A percentile compares a stretch with the other conserved stretches of the same genome.
phyloP scores from a whole-genome alignment of 305 asterid genomes.

The Fraxinus nigra region DNA sequence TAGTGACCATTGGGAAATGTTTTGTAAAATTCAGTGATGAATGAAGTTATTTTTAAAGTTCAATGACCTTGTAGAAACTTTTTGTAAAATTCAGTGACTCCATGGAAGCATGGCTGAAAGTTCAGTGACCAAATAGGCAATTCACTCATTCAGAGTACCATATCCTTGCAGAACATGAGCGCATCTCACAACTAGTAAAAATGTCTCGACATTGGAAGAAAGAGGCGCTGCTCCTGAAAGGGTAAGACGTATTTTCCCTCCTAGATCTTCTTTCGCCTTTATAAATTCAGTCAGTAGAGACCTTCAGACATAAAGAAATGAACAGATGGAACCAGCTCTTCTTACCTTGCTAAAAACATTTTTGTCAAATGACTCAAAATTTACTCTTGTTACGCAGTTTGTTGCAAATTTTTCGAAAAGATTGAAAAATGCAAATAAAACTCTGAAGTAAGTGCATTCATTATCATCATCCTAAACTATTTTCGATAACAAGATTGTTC shows the following conservation, averaged over 20 bases:
- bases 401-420: conserved; percentile 39
- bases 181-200: conserved; percentile 65
- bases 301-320: neutral
- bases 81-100: no score
- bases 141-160: no score
- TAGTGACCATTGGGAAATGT: no score
- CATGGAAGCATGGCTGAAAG: no score
- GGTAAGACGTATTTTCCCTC: conserved; percentile 76
- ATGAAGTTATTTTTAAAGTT: no score
- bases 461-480: neutral
- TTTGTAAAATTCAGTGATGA: no score
- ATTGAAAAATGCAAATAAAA: neutral
- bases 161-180: conserved; percentile 87
- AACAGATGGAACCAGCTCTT: neutral
- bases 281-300: neutral
- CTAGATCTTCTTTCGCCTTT: conserved; percentile 72
- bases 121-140: no score
- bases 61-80: no score
- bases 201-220: conserved; percentile 66
- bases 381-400: conserved; percentile 57
- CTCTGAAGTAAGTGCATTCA: neutral
- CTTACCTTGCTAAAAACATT: conserved; percentile 67
- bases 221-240: conserved; percentile 89
- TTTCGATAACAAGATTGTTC: neutral
- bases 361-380: conserved; percentile 73